Base-by-base conservation (phyloP, 768 basidiomycete genomes). In the Clavaria fumosa region DNA sequence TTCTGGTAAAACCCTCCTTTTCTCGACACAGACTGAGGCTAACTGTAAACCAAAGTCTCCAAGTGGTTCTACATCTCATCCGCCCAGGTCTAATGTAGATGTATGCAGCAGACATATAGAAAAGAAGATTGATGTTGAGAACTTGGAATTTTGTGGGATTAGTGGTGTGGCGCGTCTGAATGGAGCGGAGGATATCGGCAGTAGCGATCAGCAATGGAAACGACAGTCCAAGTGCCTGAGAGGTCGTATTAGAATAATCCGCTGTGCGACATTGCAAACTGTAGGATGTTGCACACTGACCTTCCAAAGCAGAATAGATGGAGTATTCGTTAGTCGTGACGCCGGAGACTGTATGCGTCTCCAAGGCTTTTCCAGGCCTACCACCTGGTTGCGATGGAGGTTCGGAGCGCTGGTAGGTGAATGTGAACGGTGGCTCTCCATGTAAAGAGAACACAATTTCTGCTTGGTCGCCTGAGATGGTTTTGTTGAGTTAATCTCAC, bases 1-100 rank as follows among this genome's bases (percentile, higher is more conserved):
- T 43, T 81, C 89, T 39, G 78, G 90, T 90, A 52, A 56, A 78
- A n/a, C n/a, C n/a, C n/a, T n/a, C n/a, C n/a, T n/a, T n/a, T n/a
- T n/a, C n/a, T n/a, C n/a, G n/a, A n/a, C n/a, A n/a, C n/a, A n/a
- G n/a, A n/a, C n/a, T n/a, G n/a, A n/a, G n/a, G n/a, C n/a, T n/a
- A n/a, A n/a, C n/a, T n/a, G n/a, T n/a, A n/a, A n/a, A n/a, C n/a
- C n/a, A 17, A 45, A 85, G 84, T 88, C 48, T 84, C 76, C 46
- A 88, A 86, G 54, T 88, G 84, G 85, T 89, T 89, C 75, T 84
- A 88, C 61, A 90, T 90, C 51, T 84, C 86, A 15, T 86, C 85
- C 23, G 82, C 82, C 22, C 78, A 80, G 45, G 79, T 86, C 43
- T 86, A 65, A 46, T 34, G 21, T 5, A 24, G 26, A 28, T 28